These are phyloP conservation scores for Alternaria brassicae DNA, from an alignment of 2,329 filamentous ascomycete species.

Conservation along the genomic window DNA sequence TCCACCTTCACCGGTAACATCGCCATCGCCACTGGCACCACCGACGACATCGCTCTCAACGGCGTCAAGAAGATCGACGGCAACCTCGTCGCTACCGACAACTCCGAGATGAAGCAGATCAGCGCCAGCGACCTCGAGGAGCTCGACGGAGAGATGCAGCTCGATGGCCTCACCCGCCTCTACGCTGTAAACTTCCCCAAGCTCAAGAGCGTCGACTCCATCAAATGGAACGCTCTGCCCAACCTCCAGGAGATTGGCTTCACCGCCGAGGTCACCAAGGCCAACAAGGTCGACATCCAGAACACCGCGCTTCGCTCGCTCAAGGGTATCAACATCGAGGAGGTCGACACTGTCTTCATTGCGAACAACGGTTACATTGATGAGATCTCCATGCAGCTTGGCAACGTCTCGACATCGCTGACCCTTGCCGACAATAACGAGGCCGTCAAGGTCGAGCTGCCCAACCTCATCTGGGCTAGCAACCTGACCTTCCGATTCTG, in stretches of 20 bases:
- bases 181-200: conserved; percentile 70
- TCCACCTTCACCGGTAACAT: conserved; percentile 73
- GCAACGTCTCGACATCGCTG: conserved; percentile 74
- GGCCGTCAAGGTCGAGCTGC: conserved; percentile 74
- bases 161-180: conserved; percentile 73
- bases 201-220: conserved; percentile 69
- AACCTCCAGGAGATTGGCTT: conserved; percentile 67
- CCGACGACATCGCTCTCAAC: conserved; percentile 67
- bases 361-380: conserved; percentile 83
- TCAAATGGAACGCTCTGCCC: conserved; percentile 77
- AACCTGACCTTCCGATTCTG: conserved; percentile 86
- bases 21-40: conserved; percentile 64
- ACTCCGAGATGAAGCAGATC: conserved; percentile 69
- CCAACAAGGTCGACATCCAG: conserved; percentile 73
- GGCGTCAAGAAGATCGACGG: conserved; percentile 68
- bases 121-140: conserved; percentile 65
- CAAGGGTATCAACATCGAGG: conserved; percentile 78
- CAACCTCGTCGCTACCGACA: conserved; percentile 60
- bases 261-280: conserved; percentile 70
- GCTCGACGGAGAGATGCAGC: conserved; percentile 73
- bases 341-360: conserved; percentile 77
- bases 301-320: conserved; percentile 86
- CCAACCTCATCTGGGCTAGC: conserved; percentile 77
- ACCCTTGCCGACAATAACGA: conserved; percentile 82
- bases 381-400: conserved; percentile 77